These are phyloP conservation scores for Cystoderma amianthinum DNA, from an alignment of 768 basidiomycete genomes.

Conservation along the genomic window DNA sequence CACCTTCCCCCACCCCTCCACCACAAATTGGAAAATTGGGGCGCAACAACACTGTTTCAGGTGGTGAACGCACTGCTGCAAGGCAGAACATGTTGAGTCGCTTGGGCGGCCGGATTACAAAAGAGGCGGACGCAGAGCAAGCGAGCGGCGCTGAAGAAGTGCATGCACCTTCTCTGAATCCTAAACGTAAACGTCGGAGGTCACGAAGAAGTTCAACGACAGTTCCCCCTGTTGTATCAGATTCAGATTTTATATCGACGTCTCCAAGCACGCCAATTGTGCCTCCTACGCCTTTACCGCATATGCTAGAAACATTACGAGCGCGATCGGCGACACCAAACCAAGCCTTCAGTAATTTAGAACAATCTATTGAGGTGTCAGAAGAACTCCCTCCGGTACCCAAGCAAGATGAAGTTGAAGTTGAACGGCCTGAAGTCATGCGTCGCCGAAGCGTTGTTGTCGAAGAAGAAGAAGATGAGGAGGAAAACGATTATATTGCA, in stretches of 20 bases:
- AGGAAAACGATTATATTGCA: conserved; percentile 18
- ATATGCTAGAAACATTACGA: conserved; percentile 29
- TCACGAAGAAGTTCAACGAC: conserved; percentile 40
- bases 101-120: conserved; percentile 48
- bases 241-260: conserved; percentile 40
- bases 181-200: conserved; percentile 51
- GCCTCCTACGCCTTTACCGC: conserved; percentile 44
- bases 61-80: conserved; percentile 71
- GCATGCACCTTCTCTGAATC: conserved; percentile 35
- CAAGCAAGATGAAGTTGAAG: conserved; percentile 15
- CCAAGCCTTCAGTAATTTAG: conserved; percentile 25
- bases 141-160: conserved; percentile 55
- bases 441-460: conserved; percentile 60
- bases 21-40: conserved; percentile 33
- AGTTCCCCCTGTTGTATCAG: conserved; percentile 41
- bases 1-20: conserved; percentile 50
- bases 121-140: conserved; percentile 58
- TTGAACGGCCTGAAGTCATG: conserved; percentile 30
- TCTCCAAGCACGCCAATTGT: conserved; percentile 57
- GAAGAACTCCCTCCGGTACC: conserved; percentile 12
- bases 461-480: conserved; percentile 63
- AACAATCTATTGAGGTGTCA: conserved; percentile 20
- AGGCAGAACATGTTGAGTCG: conserved; percentile 61
- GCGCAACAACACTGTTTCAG: conserved; percentile 79
- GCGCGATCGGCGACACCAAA: conserved; percentile 36